Evolutionary conservation across 108 stramenopile genomes (phyloP), one percentile per base, ranked within the genome.

Genomic region (Bacterosira constricta): DNA sequence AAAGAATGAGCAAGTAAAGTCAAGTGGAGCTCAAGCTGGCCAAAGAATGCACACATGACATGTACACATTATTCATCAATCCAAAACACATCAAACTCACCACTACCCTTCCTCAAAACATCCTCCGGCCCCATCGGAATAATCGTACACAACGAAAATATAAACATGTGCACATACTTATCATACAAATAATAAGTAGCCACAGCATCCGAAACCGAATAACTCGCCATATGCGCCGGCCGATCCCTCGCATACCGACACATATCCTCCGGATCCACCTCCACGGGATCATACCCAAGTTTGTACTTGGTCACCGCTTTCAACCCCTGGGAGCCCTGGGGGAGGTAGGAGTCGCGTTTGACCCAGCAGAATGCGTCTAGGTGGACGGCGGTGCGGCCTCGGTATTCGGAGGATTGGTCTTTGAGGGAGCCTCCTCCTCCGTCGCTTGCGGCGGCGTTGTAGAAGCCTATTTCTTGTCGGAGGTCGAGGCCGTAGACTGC

Each of bases 211-310:
- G 97, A 98, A 6, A 99, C 99, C 9, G 97, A 97, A 77, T 99
- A 99, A 17, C 93, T 90, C 6, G 99, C 98, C 99, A 99, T 99
- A 68, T 97, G 92, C 13, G 81, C 86, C 6, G 99, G 98, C 35
- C 86, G 56, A 72, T 96, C 97, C 30, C 80, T 80, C 10, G 99
- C 99, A 82, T 87, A 94, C 10, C 87, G 89, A 12, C 98, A 87
- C 99, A 99, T 99, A 73, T 99, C 99, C 77, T 99, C 99, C 0
- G 99, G 97, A 75, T 99, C 99, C 17, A 99, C 97, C 73, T 99
- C 99, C 29, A 99, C 99, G 15, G 99, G 99, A 69, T 97, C 96
- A 66, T 99, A 97, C 30, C 99, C 98, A 17, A 99, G 83, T 66
- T 99, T 99, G 66, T 96, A 96, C 77, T 97, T 97, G 35, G 99